Percentiles rank a stretch among this genome's conserved stretches.
Conservation (phyloP, 2,329 filamentous ascomycete genomes). For the Hypoxylon rubiginosum region DNA sequence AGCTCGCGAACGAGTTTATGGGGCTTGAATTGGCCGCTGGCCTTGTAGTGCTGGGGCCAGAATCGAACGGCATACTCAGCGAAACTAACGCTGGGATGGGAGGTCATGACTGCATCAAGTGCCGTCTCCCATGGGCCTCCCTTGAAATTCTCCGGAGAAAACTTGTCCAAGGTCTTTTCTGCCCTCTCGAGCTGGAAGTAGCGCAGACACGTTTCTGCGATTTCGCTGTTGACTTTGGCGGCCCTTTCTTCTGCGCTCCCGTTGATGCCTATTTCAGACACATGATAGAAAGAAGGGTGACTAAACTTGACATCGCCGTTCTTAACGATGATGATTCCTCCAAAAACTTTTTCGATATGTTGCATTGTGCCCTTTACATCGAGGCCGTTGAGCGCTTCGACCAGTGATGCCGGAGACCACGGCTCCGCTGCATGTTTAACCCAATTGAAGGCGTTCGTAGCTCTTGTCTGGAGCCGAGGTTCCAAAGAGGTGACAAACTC, state of each 20-base stretch:
- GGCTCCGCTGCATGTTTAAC: conserved; percentile 17
- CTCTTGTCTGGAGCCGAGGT: background rate
- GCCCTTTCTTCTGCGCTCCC: conserved; percentile 2
- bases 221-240: conserved; percentile 4
- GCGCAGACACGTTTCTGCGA: conserved; percentile 24
- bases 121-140: background rate
- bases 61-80: conserved; percentile 27
- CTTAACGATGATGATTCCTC: conserved; percentile 15
- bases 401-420: conserved; percentile 13
- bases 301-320: conserved; percentile 22
- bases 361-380: background rate
- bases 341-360: conserved; percentile 9
- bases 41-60: conserved; percentile 23
- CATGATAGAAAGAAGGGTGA: conserved; percentile 14
- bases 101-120: conserved; percentile 6
- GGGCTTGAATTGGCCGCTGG: conserved; percentile 10
- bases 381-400: conserved; percentile 16
- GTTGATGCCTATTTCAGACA: conserved; percentile 6
- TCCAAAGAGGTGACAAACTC: conserved; percentile 1
- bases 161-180: background rate
- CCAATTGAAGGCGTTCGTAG: conserved; percentile 12
- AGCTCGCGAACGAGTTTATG: conserved; percentile 6
- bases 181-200: conserved; percentile 4
- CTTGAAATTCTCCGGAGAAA: background rate
- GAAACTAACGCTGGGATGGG: conserved; percentile 5